Evolutionary conservation across 164 flowering plant species (phyloP).

Genomic region (Vitis rotundifolia): DNA sequence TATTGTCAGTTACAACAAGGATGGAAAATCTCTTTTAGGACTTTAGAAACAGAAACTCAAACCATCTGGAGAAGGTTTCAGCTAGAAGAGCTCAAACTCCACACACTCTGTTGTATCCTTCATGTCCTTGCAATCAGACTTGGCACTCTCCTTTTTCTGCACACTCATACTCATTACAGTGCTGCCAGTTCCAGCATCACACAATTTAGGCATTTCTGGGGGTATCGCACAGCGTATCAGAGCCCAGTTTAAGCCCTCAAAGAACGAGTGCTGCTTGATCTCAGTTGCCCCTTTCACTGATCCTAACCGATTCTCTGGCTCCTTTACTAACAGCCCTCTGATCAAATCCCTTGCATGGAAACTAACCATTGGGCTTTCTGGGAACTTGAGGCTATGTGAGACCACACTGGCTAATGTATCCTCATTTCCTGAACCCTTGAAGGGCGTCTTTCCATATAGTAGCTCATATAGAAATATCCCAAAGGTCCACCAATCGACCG

Average conservation of each 20-base stretch:
- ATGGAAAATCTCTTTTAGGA: slow-evolving; percentile 3
- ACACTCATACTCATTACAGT: slow-evolving; percentile 1
- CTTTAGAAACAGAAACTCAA: background rate
- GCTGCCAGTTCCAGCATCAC: slow-evolving; percentile 26
- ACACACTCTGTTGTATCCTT: slow-evolving; percentile 22
- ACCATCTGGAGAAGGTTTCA: background rate
- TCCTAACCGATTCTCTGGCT: slow-evolving; percentile 75
- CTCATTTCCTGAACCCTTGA: slow-evolving; percentile 70
- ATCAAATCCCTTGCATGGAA: slow-evolving; percentile 74
- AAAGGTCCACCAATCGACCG: slow-evolving; percentile 95
- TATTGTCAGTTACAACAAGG: slow-evolving; percentile 19
- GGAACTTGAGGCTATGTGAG: slow-evolving; percentile 65
- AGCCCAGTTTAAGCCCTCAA: slow-evolving; percentile 87
- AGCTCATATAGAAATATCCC: slow-evolving; percentile 87
- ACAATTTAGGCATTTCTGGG: slow-evolving; percentile 60
- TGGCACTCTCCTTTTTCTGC: slow-evolving; percentile 27
- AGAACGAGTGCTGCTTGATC: slow-evolving; percentile 80
- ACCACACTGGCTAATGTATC: slow-evolving; percentile 76
- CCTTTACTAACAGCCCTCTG: slow-evolving; percentile 58
- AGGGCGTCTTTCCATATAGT: slow-evolving; percentile 77
- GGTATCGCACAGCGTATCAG: slow-evolving; percentile 73
- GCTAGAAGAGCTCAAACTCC: slow-evolving; percentile 70
- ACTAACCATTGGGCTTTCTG: slow-evolving; percentile 54
- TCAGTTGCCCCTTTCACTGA: slow-evolving; percentile 80
- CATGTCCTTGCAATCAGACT: slow-evolving; percentile 13